Conservation (phyloP, 352 stramenopile genomes). For the Pythium plurisporium region DNA sequence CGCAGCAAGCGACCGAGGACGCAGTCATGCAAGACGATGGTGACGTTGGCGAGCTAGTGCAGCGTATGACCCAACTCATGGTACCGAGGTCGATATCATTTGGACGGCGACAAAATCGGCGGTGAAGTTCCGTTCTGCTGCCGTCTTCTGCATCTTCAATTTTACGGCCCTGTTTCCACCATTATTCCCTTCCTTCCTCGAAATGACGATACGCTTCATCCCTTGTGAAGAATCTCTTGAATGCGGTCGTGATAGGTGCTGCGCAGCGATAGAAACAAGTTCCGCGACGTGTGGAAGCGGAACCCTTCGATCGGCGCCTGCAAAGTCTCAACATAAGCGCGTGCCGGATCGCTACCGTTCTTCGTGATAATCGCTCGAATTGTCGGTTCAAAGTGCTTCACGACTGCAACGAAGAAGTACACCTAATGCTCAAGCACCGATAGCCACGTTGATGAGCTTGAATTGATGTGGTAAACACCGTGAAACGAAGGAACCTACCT, state of each 20-base stretch:
- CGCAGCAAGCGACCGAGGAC: background rate
- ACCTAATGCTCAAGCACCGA: conserved; percentile 32
- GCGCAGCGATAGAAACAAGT: conserved; percentile 39
- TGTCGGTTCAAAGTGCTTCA: conserved; percentile 44
- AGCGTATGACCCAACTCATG: conserved; percentile 8
- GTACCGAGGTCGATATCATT: conserved; percentile 21
- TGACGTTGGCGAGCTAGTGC: background rate
- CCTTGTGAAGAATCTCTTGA: conserved; percentile 11
- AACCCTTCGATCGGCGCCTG: conserved; percentile 45
- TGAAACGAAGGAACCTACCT: conserved; percentile 24
- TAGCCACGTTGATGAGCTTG: background rate
- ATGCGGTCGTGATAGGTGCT: conserved; percentile 50
- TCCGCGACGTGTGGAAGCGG: conserved; percentile 32
- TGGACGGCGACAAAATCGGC: conserved; percentile 7
- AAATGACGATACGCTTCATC: background rate
- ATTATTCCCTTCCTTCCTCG: background rate
- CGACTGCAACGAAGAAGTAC: conserved; percentile 39
- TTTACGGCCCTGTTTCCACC: no score
- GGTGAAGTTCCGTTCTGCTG: no score
- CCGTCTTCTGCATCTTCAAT: no score
- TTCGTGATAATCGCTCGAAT: conserved; percentile 29
- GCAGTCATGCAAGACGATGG: background rate
- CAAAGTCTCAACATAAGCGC: conserved; percentile 32
- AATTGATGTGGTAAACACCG: background rate
- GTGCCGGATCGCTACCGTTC: conserved; percentile 25